Conservation (phyloP, 1,284 basidiomycete species). For the Ceratobasidium sp. region DNA sequence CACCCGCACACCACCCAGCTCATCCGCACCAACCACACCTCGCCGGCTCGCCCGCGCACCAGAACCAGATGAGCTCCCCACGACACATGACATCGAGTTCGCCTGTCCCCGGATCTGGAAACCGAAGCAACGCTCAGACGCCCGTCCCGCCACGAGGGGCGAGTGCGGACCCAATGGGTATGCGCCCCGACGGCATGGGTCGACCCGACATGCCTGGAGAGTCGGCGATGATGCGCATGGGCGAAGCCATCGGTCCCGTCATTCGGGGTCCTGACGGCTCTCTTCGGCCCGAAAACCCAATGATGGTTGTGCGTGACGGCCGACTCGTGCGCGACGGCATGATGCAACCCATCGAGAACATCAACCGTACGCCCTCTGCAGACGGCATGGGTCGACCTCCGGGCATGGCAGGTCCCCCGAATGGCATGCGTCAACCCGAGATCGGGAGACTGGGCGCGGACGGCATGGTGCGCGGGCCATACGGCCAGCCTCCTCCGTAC, state of each 20-base stretch:
- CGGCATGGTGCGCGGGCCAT: constrained; percentile 16
- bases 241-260: background rate
- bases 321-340: constrained; percentile 14
- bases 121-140: constrained; percentile 18
- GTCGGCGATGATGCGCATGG: constrained; percentile 12
- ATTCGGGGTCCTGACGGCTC: constrained; percentile 21
- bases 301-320: constrained; percentile 22
- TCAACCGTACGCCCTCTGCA: constrained; percentile 23
- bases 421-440: background rate
- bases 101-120: background rate
- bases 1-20: constrained; percentile 10
- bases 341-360: constrained; percentile 14
- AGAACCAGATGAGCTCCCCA: constrained; percentile 12
- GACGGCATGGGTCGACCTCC: constrained; percentile 27
- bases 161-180: constrained; percentile 28
- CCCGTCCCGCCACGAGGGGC: constrained; percentile 27
- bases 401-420: background rate
- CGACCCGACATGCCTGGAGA: background rate
- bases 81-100: constrained; percentile 31
- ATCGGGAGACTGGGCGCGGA: constrained; percentile 30
- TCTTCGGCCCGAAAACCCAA: constrained; percentile 6
- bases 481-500: constrained; percentile 27
- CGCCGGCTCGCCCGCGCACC: constrained; percentile 26
- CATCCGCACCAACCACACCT: constrained; percentile 23
- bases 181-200: constrained; percentile 8